Base-by-base conservation (phyloP, 2,329 filamentous ascomycete genomes). In the Paracorniculantispora psalliotae region DNA sequence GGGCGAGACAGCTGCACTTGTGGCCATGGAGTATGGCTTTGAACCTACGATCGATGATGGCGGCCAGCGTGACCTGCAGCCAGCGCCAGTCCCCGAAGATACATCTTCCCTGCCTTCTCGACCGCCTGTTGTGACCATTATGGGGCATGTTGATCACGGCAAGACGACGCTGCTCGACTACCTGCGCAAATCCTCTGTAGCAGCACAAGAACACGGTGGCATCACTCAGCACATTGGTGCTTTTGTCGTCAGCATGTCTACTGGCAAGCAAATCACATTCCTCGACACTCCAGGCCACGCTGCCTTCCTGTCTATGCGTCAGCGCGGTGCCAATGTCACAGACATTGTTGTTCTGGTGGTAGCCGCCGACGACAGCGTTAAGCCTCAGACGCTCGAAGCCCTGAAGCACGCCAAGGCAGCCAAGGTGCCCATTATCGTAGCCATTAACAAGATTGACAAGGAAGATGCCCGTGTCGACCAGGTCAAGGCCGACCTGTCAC, bases 141-240 rank as follows among this genome's bases (percentile, higher is more conserved):
- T 99, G 96, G 94, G 94, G 2, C 94, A 99, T 64, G 94, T 99
- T 66, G 96, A 99, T 71, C 94, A 99, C 72, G 94, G 94, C 57
- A 99, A 99, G 77, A 99, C 94, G 0, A 99, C 96, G 0, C 86
- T 99, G 44, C 80, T 99, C 10, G 94, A 99, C 71, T 97, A 88
- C 75, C 79, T 99, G 47, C 89, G 94, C 39, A 96, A 96, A 67
- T 94, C 92, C 1, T 97, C 92, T 7, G 86, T 99, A 46, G 96
- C 88, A 44, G 91, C 91, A 6, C 86, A 89, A 57, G 94, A 99
- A 71, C 92, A 97, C 69, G 94, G 94, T 63, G 94, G 94, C 37
- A 99, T 99, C 69, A 99, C 94, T 0, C 94, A 99, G 72, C 94
- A 99, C 69, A 99, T 99, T 64, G 96, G 94, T 73, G 94, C 94